Percentiles rank a stretch among this genome's conserved stretches.
phyloP scores from a whole-genome alignment of 1,139 yeast species.

The Geotrichum histeridarum region DNA sequence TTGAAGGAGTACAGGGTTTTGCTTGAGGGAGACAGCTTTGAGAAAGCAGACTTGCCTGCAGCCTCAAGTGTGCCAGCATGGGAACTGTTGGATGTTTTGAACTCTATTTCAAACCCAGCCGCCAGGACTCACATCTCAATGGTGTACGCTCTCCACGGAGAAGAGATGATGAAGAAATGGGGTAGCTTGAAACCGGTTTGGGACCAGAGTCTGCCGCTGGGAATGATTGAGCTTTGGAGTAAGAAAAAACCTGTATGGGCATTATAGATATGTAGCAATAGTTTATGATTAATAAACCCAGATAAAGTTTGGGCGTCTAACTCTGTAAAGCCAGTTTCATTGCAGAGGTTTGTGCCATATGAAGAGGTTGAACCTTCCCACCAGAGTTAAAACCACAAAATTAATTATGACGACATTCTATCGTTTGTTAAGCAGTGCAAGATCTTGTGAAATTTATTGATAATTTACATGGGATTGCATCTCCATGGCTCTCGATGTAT shows the following conservation, averaged over 20 bases:
- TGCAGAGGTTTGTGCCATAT: no score
- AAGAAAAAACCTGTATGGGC: constrained; percentile 16
- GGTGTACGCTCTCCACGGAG: constrained; percentile 16
- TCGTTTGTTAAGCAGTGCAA: no score
- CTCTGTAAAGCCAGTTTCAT: no score
- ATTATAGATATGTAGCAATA: background rate
- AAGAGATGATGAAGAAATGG: constrained; percentile 18
- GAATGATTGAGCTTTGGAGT: constrained; percentile 15
- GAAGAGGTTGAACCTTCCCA: no score
- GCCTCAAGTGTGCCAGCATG: background rate
- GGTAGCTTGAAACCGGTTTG: constrained; percentile 11
- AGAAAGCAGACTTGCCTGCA: background rate
- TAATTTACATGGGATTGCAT: no score
- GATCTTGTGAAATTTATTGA: no score
- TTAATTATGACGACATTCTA: no score
- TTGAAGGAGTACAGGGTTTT: background rate
- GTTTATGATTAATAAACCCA: no score
- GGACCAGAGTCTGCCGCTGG: constrained; percentile 11
- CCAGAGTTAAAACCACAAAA: no score
- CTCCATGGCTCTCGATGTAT: no score
- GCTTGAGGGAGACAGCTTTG: background rate
- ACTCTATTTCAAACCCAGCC: no score
- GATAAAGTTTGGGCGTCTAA: no score
- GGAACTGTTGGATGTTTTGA: background rate
- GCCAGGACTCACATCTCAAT: constrained; percentile 1